These are phyloP conservation scores for Nadsonia starkeyi-henricii DNA, from an alignment of 1,139 yeast genomes.

Conservation along the genomic window DNA sequence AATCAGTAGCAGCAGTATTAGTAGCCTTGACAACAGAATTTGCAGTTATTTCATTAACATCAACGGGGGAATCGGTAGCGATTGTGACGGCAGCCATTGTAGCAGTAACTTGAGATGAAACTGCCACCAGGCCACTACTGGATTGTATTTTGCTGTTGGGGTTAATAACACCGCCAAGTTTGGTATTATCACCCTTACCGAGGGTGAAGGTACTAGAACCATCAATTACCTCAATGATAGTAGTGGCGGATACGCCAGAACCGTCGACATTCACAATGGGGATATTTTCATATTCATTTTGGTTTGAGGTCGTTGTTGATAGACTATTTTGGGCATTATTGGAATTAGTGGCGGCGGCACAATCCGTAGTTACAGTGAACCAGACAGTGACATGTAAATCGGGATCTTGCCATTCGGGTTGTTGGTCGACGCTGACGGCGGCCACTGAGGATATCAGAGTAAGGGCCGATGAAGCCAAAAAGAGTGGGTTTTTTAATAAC, in stretches of 20 bases:
- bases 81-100: too few relatives aligned
- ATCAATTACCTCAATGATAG: background rate
- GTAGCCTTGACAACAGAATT: too few relatives aligned
- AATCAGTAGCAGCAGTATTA: too few relatives aligned
- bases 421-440: background rate
- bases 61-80: too few relatives aligned
- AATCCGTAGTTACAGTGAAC: background rate
- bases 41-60: too few relatives aligned
- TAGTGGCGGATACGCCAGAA: background rate
- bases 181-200: background rate
- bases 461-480: background rate
- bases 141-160: too few relatives aligned
- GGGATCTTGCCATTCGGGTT: background rate
- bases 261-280: background rate
- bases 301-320: background rate
- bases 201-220: background rate
- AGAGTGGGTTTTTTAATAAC: background rate
- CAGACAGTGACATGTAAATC: background rate
- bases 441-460: background rate
- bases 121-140: too few relatives aligned
- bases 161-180: background rate
- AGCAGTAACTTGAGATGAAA: too few relatives aligned
- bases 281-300: background rate
- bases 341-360: background rate
- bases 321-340: background rate